phyloP scores from a whole-genome alignment of 495 filamentous ascomycete species.

The Durotheca rogersii region DNA sequence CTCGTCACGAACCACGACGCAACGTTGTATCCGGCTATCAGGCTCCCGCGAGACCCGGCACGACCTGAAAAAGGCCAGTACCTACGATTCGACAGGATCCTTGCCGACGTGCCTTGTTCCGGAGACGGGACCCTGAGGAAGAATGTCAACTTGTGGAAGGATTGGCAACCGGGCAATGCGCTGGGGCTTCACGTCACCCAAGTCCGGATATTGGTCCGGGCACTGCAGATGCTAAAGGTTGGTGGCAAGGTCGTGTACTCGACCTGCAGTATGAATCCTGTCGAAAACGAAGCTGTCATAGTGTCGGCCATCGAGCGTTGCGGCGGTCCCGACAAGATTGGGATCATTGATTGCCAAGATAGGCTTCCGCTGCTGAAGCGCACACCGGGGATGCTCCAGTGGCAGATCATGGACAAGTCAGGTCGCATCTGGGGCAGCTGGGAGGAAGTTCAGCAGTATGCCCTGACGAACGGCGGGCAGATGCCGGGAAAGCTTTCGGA shows the following conservation, averaged over 20 bases:
- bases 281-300: constrained; percentile 96
- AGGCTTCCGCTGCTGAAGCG: constrained; percentile 76
- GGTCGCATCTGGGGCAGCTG: constrained; percentile 73
- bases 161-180: constrained; percentile 83
- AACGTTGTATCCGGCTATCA: constrained; percentile 89
- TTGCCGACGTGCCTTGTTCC: constrained; percentile 96
- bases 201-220: constrained; percentile 84
- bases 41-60: constrained; percentile 61
- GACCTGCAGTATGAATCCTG: constrained; percentile 95
- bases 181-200: constrained; percentile 83
- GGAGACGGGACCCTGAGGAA: constrained; percentile 92
- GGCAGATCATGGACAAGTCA: constrained; percentile 87
- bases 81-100: constrained; percentile 93
- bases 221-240: constrained; percentile 93
- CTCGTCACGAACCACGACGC: constrained; percentile 98
- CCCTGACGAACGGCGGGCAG: constrained; percentile 56
- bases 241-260: constrained; percentile 95
- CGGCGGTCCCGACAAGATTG: constrained; percentile 77
- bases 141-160: constrained; percentile 89
- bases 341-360: constrained; percentile 77
- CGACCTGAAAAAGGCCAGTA: constrained; percentile 63
- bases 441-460: constrained; percentile 70
- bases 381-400: constrained; percentile 66
- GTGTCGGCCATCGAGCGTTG: constrained; percentile 80
- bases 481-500: constrained; percentile 63